phyloP scores from a whole-genome alignment of 768 basidiomycete species.

The Podaxis pistillaris region DNA sequence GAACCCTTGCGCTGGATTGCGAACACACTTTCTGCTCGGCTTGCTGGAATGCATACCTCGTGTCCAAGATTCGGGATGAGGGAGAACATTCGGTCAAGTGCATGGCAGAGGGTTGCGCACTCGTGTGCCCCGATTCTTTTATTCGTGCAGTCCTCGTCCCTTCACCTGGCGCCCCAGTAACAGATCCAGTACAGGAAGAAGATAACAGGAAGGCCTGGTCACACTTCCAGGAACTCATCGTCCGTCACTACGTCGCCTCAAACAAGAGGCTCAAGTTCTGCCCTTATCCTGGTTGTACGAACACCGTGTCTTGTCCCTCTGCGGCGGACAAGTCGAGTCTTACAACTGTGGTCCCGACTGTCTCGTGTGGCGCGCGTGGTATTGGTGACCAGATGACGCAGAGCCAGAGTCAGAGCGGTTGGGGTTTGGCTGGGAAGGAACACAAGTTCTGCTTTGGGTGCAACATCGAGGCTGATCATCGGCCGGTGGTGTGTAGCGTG shows the following conservation, averaged over 20 bases:
- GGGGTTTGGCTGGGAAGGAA: constrained; percentile 39
- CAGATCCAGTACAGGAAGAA: constrained; percentile 25
- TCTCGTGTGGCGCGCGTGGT: constrained; percentile 72
- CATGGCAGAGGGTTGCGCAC: constrained; percentile 76
- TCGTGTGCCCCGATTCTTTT: constrained; percentile 65
- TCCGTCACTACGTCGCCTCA: constrained; percentile 87
- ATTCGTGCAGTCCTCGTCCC: constrained; percentile 51
- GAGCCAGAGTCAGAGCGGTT: constrained; percentile 28
- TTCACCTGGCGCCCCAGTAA: constrained; percentile 24
- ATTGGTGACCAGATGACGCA: constrained; percentile 34
- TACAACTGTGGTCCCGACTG: constrained; percentile 82
- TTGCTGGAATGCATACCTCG: constrained; percentile 83
- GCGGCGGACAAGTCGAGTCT: constrained; percentile 75
- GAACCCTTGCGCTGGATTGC: constrained; percentile 74
- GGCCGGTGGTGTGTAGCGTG: constrained; percentile 86
- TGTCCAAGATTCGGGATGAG: constrained; percentile 80
- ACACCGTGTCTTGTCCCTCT: constrained; percentile 88
- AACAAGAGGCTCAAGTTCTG: constrained; percentile 87
- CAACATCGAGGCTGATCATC: constrained; percentile 81
- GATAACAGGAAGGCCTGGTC: constrained; percentile 52
- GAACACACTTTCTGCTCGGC: constrained; percentile 80
- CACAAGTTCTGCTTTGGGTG: constrained; percentile 97
- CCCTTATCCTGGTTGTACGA: constrained; percentile 91
- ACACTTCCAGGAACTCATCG: constrained; percentile 85
- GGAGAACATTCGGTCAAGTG: constrained; percentile 72